A percentile compares a stretch with the other conserved stretches of the same genome.
phyloP scores from a whole-genome alignment of 176 grass and related monocot species.

The Leersia perrieri region DNA sequence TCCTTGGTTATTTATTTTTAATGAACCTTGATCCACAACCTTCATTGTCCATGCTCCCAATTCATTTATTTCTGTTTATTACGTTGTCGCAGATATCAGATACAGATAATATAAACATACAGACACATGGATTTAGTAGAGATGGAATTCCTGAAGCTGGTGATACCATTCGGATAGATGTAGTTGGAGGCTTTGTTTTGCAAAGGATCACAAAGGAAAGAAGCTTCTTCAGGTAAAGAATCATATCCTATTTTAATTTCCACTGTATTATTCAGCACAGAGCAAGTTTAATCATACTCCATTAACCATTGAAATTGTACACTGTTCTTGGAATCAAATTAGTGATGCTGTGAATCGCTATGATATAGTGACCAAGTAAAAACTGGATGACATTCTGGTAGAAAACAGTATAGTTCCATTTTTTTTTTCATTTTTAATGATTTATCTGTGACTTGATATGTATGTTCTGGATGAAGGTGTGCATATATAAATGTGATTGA shows the following conservation, averaged over 20 bases:
- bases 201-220: conserved; percentile 70
- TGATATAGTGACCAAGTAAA: background rate
- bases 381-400: background rate
- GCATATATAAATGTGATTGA: background rate
- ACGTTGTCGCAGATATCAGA: conserved; percentile 64
- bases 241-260: conserved; percentile 14
- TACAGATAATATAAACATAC: conserved; percentile 55
- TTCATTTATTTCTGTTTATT: conserved; percentile 30
- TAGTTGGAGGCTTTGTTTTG: conserved; percentile 87
- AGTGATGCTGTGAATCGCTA: background rate
- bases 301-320: background rate
- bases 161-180: conserved; percentile 70
- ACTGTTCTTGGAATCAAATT: background rate
- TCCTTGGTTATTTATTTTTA: conserved; percentile 13
- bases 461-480: background rate
- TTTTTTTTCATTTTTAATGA: background rate
- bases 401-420: background rate
- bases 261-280: background rate
- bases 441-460: background rate
- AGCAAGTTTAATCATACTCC: background rate
- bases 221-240: conserved; percentile 75
- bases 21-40: conserved; percentile 6
- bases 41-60: background rate
- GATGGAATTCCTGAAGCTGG: conserved; percentile 83
- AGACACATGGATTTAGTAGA: conserved; percentile 59